These are phyloP conservation scores for Aspergillus sclerotioniger DNA, from an alignment of 495 filamentous ascomycete genomes.

Conservation along the genomic window DNA sequence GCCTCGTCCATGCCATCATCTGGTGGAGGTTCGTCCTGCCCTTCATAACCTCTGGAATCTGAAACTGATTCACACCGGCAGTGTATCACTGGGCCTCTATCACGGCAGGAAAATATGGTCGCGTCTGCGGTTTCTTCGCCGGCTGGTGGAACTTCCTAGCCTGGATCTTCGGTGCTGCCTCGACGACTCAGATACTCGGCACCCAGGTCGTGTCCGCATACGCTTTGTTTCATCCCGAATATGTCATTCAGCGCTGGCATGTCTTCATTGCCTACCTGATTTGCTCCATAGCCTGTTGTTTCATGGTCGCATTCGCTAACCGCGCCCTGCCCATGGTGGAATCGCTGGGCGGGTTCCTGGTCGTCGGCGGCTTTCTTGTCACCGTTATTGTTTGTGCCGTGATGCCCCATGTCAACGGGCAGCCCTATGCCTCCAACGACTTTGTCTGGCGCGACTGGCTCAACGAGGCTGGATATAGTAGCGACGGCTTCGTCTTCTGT, in stretches of 20 bases:
- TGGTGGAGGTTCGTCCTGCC: conserved; percentile 51
- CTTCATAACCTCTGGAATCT: neutral
- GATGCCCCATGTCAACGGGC: conserved; percentile 58
- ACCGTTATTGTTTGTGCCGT: conserved; percentile 72
- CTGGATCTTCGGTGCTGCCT: conserved; percentile 65
- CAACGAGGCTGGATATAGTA: conserved; percentile 66
- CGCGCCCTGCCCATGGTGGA: conserved; percentile 63
- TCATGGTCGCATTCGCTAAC: conserved; percentile 68
- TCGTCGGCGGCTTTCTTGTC: conserved; percentile 64
- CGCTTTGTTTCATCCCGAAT: conserved; percentile 63
- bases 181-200: conserved; percentile 64
- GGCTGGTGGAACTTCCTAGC: conserved; percentile 80
- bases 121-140: conserved; percentile 70
- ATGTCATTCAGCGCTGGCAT: conserved; percentile 65
- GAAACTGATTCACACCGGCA: neutral
- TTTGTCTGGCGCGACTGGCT: conserved; percentile 65
- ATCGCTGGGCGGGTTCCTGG: conserved; percentile 65
- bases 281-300: conserved; percentile 64
- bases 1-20: conserved; percentile 77
- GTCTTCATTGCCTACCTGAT: conserved; percentile 69
- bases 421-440: conserved; percentile 50
- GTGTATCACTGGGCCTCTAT: conserved; percentile 84
- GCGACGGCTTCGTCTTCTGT: conserved; percentile 73
- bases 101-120: conserved; percentile 68
- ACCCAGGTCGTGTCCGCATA: conserved; percentile 72